These are phyloP conservation scores for Myxozyma monticola DNA, from an alignment of 805 yeast genomes.

Conservation along the genomic window DNA sequence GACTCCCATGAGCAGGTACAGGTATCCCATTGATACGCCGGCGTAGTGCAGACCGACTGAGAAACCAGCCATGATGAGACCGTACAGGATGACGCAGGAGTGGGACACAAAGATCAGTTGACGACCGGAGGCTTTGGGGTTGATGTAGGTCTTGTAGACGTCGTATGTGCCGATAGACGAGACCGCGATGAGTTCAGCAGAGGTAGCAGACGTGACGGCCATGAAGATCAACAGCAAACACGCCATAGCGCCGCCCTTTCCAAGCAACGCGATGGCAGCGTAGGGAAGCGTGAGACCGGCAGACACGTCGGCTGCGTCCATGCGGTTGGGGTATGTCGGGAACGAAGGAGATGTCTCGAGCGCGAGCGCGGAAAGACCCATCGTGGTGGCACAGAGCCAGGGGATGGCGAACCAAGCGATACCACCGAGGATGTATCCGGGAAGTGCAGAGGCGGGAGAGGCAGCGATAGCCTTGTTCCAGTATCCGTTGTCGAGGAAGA, in stretches of 20 bases:
- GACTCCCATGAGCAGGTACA: conserved; percentile 81
- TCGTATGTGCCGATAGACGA: conserved; percentile 80
- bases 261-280: conserved; percentile 77
- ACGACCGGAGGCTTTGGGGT: conserved; percentile 73
- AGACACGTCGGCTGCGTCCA: conserved; percentile 64
- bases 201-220: conserved; percentile 87
- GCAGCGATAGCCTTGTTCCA: conserved; percentile 49
- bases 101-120: conserved; percentile 65
- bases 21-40: conserved; percentile 78
- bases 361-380: conserved; percentile 45
- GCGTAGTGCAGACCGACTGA: conserved; percentile 77
- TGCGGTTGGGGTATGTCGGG: conserved; percentile 73
- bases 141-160: conserved; percentile 70
- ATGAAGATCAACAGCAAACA: conserved; percentile 70
- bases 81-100: conserved; percentile 55
- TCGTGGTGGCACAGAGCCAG: conserved; percentile 39
- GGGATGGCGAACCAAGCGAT: conserved; percentile 50
- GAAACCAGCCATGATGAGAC: conserved; percentile 69
- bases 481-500: conserved; percentile 40
- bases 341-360: conserved; percentile 65
- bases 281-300: conserved; percentile 64
- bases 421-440: conserved; percentile 50
- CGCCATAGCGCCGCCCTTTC: conserved; percentile 82
- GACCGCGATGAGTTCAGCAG: conserved; percentile 82
- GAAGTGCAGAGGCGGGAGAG: conserved; percentile 44